Evolutionary conservation across 2,329 filamentous ascomycete genomes (phyloP), one percentile per base, ranked within the genome.

Genomic region (Stemphylium beticola): DNA sequence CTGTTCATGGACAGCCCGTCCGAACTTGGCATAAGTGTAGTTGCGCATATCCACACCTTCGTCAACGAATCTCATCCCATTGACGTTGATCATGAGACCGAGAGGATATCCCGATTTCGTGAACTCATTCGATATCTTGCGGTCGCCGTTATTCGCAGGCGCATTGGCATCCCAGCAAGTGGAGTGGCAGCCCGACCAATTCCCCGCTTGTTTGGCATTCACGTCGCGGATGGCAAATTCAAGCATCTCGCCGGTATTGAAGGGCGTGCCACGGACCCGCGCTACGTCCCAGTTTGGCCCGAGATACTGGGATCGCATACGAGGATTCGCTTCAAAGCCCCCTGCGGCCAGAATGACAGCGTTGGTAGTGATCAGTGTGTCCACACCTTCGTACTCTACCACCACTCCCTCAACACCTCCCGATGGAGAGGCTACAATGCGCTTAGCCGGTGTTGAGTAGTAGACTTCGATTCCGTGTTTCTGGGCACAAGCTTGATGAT

Each of bases 51-150:
- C 87, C 8, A 83, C 62, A 0, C 87, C 87, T 65, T 90, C 87
- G 61, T 89, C 86, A 0, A 89, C 85, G 63, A 89, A 89, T 1
- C 87, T 77, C 37, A 80, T 65, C 0, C 87, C 87, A 0, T 81
- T 64, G 0, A 71, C 69, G 61, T 90, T 89, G 14, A 89, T 53
- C 82, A 88, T 89, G 11, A 89, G 60, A 0, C 87, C 87, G 0
- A 89, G 76, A 0, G 87, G 86, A 60, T 89, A 89, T 1, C 87
- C 87, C 0, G 83, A 87, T 65, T 90, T 90, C 6, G 87, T 90
- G 65, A 82, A 88, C 67, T 88, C 82, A 62, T 90, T 89, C 3
- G 86, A 86, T 2, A 84, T 73, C n/a, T 73, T 74, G 2, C 84
- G 79, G 60, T 88, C 82, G 4, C 87, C 87, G 0, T 75, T 74